Percentiles rank a stretch among this genome's conserved stretches.
These are phyloP conservation scores for Lentinula lateritia DNA, from an alignment of 768 basidiomycete species.

Conservation along the genomic window DNA sequence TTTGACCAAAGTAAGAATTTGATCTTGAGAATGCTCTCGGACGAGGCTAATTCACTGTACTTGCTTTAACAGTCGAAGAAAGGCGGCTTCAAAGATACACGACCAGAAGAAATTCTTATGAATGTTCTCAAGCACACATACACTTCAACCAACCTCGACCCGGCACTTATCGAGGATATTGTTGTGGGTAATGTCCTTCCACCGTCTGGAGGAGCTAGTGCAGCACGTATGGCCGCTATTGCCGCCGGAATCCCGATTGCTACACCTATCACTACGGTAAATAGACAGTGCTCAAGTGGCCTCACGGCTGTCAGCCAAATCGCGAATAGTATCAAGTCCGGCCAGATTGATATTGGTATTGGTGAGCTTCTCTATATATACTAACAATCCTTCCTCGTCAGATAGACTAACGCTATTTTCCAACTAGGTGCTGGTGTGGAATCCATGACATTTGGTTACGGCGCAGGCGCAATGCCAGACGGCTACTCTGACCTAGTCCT, in stretches of 20 bases:
- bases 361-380: conserved; percentile 37
- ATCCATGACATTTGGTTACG: conserved; percentile 82
- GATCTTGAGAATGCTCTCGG: not conserved
- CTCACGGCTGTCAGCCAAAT: conserved; percentile 79
- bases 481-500: conserved; percentile 63
- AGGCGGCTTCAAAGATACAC: conserved; percentile 89
- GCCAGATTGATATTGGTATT: conserved; percentile 87
- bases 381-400: not conserved
- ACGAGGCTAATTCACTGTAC: not conserved
- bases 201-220: conserved; percentile 74
- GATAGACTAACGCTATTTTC: not conserved
- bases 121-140: conserved; percentile 74
- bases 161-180: conserved; percentile 78
- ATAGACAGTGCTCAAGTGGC: conserved; percentile 88
- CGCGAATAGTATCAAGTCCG: conserved; percentile 69
- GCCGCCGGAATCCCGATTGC: conserved; percentile 81
- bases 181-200: conserved; percentile 87
- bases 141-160: conserved; percentile 63
- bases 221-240: conserved; percentile 83
- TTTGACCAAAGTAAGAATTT: conserved; percentile 70
- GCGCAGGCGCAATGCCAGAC: conserved; percentile 48
- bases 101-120: conserved; percentile 76
- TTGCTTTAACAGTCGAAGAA: conserved; percentile 55
- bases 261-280: conserved; percentile 73
- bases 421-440: conserved; percentile 76